Evolutionary conservation across 129 eudicot species (phyloP).

Genomic region (Centrapalus pauciflorus): DNA sequence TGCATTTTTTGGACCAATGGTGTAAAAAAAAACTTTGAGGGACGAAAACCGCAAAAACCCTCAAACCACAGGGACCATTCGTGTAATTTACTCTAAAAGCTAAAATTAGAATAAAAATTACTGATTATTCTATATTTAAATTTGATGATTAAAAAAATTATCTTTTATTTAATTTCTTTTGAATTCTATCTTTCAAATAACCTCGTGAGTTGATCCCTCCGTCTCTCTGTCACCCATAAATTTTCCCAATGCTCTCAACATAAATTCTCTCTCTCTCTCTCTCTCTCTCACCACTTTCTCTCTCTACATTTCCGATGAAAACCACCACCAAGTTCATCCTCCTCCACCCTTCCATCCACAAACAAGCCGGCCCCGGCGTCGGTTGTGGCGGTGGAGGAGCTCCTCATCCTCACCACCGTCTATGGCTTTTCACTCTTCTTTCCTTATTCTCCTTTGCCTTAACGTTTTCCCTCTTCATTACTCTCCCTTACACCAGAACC

Average conservation of each 20-base stretch:
- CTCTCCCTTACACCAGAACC: conserved; percentile 26
- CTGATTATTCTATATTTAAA: too few species aligned
- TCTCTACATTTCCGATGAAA: conserved; percentile 34
- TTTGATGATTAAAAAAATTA: too few species aligned
- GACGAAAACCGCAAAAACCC: too few species aligned
- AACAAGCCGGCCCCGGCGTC: conserved; percentile 16
- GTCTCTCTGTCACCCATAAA: conserved; percentile 20
- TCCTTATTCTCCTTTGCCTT: conserved; percentile 39
- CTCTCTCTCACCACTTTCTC: conserved; percentile 16
- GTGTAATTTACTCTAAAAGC: too few species aligned
- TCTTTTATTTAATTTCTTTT: too few species aligned
- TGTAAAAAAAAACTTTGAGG: too few species aligned
- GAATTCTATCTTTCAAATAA: too few species aligned
- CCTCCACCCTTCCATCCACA: conserved; percentile 54
- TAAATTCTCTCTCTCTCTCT: not conserved
- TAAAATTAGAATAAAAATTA: too few species aligned
- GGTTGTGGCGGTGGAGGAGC: not conserved
- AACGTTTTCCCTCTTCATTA: conserved; percentile 36
- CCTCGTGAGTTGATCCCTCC: conserved; percentile 25
- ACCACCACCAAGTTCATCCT: conserved; percentile 53
- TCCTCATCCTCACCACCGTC: conserved; percentile 30
- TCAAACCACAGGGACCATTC: too few species aligned
- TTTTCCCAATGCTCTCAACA: too few species aligned
- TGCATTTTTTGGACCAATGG: too few species aligned
- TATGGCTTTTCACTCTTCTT: conserved; percentile 28